Evolutionary conservation across 1,284 basidiomycete genomes (phyloP), one percentile per base, ranked within the genome.

Genomic region (Abortiporus biennis): DNA sequence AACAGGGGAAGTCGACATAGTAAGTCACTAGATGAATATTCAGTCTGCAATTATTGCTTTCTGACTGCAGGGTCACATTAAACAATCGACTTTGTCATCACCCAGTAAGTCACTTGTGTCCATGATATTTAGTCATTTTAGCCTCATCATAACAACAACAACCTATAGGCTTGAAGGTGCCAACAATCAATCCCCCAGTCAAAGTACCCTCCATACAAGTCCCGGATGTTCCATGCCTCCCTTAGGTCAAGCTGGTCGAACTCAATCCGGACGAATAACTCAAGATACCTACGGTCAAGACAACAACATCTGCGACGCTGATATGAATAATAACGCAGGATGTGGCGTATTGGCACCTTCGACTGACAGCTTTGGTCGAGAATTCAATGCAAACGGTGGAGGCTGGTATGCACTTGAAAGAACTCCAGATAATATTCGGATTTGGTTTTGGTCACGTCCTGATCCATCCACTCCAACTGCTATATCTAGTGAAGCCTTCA

Each of bases 311-410:
- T 85, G 80, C 54, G 64, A 76, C 47, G 65, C 68, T 11, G 54
- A 57, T 35, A 64, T 65, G 16, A 74, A 76, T 52, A 64, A 62
- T 33, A 82, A 84, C 57, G 56, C 69, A 2, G 81, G 80, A 1
- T 85, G 83, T 53, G 75, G 74, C 4, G 76, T 82, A 19, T 54
- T 57, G 31, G 65, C 73, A 34, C 64, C 66, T 1, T 54, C 58
- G 13, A 39, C 59, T 1, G 56, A 65, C 19, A 72, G 68, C 48
- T 79, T 68, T 48, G 78, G 78, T 2, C 71, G 74, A 2, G 47
- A 57, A 2, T 78, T 80, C 63, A 81, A 83, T 54, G 57, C 52
- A 16, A 68, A 65, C 47, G 71, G 74, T 16, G 80, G 78, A 13
- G 76, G 76, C 50, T 78, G 69, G 69, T 72, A 68, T 41, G 69